A percentile compares a stretch with the other conserved stretches of the same genome.
Conservation (phyloP, 2,329 filamentous ascomycete species). For the Metarhizium anisopliae region DNA sequence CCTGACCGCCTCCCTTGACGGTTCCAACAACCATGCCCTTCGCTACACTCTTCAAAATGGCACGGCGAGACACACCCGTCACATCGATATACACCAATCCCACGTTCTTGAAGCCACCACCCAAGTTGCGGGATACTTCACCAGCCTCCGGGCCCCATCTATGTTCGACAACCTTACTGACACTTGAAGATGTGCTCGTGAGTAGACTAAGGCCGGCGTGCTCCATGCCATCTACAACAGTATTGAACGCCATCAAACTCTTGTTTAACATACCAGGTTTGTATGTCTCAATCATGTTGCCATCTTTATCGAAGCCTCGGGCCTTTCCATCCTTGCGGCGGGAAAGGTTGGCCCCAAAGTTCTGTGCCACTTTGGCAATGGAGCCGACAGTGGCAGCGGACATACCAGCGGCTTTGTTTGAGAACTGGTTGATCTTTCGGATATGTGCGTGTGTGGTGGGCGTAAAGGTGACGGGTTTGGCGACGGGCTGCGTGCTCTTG, state of each 20-base stretch:
- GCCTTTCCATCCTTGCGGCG: conserved; percentile 41
- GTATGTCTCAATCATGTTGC: conserved; percentile 55
- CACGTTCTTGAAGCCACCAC: conserved; percentile 89
- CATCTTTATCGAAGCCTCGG: conserved; percentile 61
- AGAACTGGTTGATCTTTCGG: conserved; percentile 83
- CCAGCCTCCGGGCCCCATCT: conserved; percentile 83
- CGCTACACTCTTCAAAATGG: conserved; percentile 87
- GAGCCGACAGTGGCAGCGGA: conserved; percentile 82
- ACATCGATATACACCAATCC: conserved; percentile 97
- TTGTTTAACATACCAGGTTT: conserved; percentile 94
- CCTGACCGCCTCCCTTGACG: conserved; percentile 63
- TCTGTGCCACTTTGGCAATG: conserved; percentile 78
- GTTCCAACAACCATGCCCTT: conserved; percentile 91
- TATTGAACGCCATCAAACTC: conserved; percentile 91
- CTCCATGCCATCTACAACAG: conserved; percentile 87
- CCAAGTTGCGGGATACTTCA: conserved; percentile 63
- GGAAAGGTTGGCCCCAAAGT: conserved; percentile 66
- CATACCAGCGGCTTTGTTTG: conserved; percentile 66
- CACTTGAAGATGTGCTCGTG: conserved; percentile 64
- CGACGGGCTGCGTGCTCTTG: conserved; percentile 65
- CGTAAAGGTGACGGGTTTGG: conserved; percentile 79
- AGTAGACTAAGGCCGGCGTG: conserved; percentile 75
- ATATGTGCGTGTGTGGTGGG: conserved; percentile 77
- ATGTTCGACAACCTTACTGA: conserved; percentile 80
- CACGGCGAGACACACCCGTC: conserved; percentile 79